Base-by-base conservation (phyloP, 106 monocot genomes). In the Posidonia australis region DNA sequence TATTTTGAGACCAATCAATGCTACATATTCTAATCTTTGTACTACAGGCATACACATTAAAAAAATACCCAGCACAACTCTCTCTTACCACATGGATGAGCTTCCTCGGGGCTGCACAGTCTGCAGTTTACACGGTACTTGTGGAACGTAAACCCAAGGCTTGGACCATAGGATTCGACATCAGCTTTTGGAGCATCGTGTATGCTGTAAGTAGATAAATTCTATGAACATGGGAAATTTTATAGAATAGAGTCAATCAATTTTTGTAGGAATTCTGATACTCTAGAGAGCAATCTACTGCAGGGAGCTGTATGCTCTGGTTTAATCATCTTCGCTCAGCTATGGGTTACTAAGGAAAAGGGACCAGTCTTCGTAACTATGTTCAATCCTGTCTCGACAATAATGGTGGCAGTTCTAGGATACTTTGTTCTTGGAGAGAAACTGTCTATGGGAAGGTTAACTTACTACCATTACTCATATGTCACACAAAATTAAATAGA, bases 331-430 rank as follows among this genome's bases (percentile, higher is more conserved):
- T 89, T 79, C 81, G 58, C 83, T 56, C 83, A 86, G 47, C 55
- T 93, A 58, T 89, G 88, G 93, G 85, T 85, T 76, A 93, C 83
- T 0, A 70, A 89, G 63, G 71, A 83, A 51, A 93, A 80, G 70
- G 92, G 89, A 58, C 88, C 93, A 42, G 89, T 93, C 67, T 93
- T 93, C 67, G 89, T 93, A 56, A 89, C 89, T 28, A 85, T 93
- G 85, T 93, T 93, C 77, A 86, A 77, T 76, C 93, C 93, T 41
- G 66, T 93, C 1, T 72, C 76, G 3, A 81, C 92, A 21, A 70
- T 93, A 58, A 57, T 93, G 75, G 93, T 89, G 64, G 81, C 89
- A n/a, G 18, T 89, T 30, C 71, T 93, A 12, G 83, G 81, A 16
- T 89, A 81, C 67, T 89, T 78, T 28, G 70, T 85, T 55, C 74